These are phyloP conservation scores for Candida suzukii DNA, from an alignment of 805 yeast species.

Conservation along the genomic window DNA sequence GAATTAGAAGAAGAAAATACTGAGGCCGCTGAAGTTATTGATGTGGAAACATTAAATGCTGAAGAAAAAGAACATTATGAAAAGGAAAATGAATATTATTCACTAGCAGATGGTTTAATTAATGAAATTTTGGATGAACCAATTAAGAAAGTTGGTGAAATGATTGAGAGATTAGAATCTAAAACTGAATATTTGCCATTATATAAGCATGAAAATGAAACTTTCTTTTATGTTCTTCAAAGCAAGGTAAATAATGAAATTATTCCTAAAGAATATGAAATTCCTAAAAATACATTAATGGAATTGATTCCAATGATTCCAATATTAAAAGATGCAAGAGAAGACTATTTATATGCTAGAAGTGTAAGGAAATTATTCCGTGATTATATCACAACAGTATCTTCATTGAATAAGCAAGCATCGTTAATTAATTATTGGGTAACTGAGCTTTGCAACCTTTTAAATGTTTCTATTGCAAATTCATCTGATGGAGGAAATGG, in stretches of 20 bases:
- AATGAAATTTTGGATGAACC: constrained; percentile 40
- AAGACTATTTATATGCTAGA: constrained; percentile 9
- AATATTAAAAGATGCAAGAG: not conserved
- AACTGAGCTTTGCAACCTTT: constrained; percentile 30
- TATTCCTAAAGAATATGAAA: not conserved
- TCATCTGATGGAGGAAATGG: constrained; percentile 12
- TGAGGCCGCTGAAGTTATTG: constrained; percentile 16
- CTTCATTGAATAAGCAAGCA: constrained; percentile 46
- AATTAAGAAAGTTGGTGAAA: constrained; percentile 27
- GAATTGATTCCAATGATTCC: not conserved
- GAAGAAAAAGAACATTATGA: constrained; percentile 28
- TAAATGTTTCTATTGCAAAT: constrained; percentile 39
- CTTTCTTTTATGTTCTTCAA: too few species aligned
- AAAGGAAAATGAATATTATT: constrained; percentile 47
- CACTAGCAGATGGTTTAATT: constrained; percentile 56
- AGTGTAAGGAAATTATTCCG: constrained; percentile 17
- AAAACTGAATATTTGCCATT: constrained; percentile 7
- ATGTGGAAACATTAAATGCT: constrained; percentile 13
- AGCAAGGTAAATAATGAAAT: not conserved
- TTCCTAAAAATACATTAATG: not conserved
- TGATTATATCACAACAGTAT: constrained; percentile 15
- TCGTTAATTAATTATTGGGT: constrained; percentile 46
- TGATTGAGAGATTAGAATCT: constrained; percentile 15
- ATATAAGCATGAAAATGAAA: constrained; percentile 2
- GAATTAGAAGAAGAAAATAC: constrained; percentile 7